These are phyloP conservation scores for Orbilia ellipsospora DNA, from an alignment of 2,329 filamentous ascomycete species.

Conservation along the genomic window DNA sequence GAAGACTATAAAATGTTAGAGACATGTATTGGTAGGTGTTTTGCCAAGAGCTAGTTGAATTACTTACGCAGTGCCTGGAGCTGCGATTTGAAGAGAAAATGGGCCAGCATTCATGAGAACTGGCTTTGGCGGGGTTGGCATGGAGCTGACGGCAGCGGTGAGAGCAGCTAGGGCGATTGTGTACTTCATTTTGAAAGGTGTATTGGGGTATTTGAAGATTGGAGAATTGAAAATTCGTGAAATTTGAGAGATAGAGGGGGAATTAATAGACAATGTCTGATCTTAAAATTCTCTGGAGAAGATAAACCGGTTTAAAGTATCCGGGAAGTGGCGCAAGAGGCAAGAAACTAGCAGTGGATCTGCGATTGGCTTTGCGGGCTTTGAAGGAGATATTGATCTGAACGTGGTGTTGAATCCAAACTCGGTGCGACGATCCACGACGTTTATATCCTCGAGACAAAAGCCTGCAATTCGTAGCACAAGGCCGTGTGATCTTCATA, in stretches of 20 bases:
- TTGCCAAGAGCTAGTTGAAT: neutral
- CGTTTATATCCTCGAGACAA: slow-evolving; percentile 34
- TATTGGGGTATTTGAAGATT: neutral
- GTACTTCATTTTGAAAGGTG: slow-evolving; percentile 34
- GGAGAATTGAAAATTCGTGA: neutral
- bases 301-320: neutral
- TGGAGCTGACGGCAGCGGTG: slow-evolving; percentile 28
- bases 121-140: slow-evolving; percentile 31
- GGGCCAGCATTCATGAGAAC: slow-evolving; percentile 43
- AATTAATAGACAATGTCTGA: neutral
- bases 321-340: neutral
- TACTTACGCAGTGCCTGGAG: slow-evolving; percentile 39
- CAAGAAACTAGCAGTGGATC: neutral
- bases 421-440: slow-evolving; percentile 30
- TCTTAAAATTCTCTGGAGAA: slow-evolving; percentile 1
- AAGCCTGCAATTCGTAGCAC: slow-evolving; percentile 5
- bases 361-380: slow-evolving; percentile 1
- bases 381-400: slow-evolving; percentile 4
- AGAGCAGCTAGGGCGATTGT: slow-evolving; percentile 33
- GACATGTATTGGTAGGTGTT: neutral
- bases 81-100: slow-evolving; percentile 44
- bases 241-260: neutral
- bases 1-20: slow-evolving; percentile 12
- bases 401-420: slow-evolving; percentile 3
- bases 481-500: slow-evolving; percentile 1